Evolutionary conservation across 768 basidiomycete species (phyloP).

Genomic region (Boletus sp.): DNA sequence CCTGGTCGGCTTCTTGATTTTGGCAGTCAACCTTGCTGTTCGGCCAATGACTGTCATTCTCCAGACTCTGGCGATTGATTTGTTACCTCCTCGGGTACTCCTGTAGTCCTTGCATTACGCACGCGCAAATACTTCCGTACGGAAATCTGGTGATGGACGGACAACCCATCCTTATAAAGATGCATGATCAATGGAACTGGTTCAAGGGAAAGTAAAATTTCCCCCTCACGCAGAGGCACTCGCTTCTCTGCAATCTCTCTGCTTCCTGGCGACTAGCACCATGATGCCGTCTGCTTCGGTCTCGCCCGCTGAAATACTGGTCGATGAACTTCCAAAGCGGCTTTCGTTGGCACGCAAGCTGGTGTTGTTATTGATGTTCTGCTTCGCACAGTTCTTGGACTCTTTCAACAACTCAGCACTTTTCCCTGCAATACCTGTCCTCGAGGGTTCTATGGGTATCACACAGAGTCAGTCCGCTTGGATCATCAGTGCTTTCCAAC

Average conservation of each 20-base stretch:
- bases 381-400: conserved; percentile 43
- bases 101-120: background rate
- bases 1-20: no score
- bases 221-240: background rate
- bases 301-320: background rate
- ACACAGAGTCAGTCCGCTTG: conserved; percentile 36
- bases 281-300: conserved; percentile 10
- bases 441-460: conserved; percentile 25
- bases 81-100: background rate
- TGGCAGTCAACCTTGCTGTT: no score
- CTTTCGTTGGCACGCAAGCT: conserved; percentile 28
- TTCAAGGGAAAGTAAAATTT: background rate
- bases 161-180: background rate
- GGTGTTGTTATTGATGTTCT: conserved; percentile 37
- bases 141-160: background rate
- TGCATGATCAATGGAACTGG: background rate
- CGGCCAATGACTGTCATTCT: background rate
- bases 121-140: background rate
- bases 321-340: background rate
- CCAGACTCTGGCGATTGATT: background rate
- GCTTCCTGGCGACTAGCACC: background rate
- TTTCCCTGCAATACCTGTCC: conserved; percentile 40
- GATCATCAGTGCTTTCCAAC: conserved; percentile 44
- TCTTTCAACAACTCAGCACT: conserved; percentile 43
- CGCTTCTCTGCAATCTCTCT: background rate